A percentile compares a stretch with the other conserved stretches of the same genome.
Conservation (phyloP, 2,329 filamentous ascomycete genomes). For the Beauveria scarabaeidicola region DNA sequence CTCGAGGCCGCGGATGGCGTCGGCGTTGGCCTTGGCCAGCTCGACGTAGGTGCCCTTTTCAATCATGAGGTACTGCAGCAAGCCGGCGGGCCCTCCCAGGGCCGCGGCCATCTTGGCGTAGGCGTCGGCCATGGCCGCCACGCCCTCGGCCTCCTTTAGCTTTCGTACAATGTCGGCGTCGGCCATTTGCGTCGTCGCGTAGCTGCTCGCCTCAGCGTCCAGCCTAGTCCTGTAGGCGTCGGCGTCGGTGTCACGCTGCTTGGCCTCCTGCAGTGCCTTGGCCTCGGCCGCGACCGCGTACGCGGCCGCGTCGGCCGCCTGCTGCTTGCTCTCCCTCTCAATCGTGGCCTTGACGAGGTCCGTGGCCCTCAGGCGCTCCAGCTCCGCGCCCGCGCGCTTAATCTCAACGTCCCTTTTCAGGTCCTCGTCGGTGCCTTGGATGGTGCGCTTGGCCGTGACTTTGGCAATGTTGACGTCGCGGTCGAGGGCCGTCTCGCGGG, state of each 20-base stretch:
- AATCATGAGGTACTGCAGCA: slow-evolving; percentile 83
- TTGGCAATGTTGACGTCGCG: slow-evolving; percentile 68
- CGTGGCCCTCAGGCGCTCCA: slow-evolving; percentile 67
- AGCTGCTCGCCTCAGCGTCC: slow-evolving; percentile 28
- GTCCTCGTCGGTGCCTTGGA: slow-evolving; percentile 71
- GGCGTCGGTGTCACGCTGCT: slow-evolving; percentile 43
- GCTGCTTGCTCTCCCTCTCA: slow-evolving; percentile 55
- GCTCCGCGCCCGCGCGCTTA: slow-evolving; percentile 69
- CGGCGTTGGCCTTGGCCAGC: slow-evolving; percentile 69
- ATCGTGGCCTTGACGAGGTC: slow-evolving; percentile 67
- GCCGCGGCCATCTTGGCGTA: slow-evolving; percentile 64
- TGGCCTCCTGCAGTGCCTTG: slow-evolving; percentile 38
- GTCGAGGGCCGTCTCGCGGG: slow-evolving; percentile 62
- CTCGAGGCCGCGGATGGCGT: slow-evolving; percentile 65
- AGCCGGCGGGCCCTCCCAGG: slow-evolving; percentile 67
- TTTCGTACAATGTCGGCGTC: slow-evolving; percentile 52
- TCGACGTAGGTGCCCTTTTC: slow-evolving; percentile 71
- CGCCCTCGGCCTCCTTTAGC: slow-evolving; percentile 68
- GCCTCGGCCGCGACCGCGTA: slow-evolving; percentile 42
- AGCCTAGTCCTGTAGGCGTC: slow-evolving; percentile 26
- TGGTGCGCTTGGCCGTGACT: slow-evolving; percentile 63
- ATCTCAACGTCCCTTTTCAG: slow-evolving; percentile 70
- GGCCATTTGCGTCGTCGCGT: slow-evolving; percentile 38
- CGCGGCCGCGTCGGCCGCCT: slow-evolving; percentile 47
- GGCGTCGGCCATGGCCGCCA: slow-evolving; percentile 70